Evolutionary conservation across 2,329 filamentous ascomycete genomes (phyloP).

Genomic region (Didymella exigua): DNA sequence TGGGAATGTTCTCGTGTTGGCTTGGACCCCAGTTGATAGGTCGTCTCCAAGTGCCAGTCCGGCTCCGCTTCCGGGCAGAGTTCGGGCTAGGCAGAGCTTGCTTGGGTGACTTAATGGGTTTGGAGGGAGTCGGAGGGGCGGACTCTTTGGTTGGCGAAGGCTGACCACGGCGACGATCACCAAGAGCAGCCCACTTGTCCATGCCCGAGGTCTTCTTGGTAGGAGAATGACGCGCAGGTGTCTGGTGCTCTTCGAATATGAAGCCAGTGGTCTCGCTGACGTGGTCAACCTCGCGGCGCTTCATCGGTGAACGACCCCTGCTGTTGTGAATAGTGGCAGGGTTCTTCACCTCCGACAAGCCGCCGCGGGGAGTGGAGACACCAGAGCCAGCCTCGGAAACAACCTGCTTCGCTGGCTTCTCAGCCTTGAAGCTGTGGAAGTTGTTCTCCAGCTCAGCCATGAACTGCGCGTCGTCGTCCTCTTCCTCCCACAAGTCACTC

Average conservation of each 20-base stretch:
- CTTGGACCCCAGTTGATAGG: constrained; percentile 45
- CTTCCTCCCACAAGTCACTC: constrained; percentile 98
- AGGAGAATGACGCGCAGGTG: constrained; percentile 64
- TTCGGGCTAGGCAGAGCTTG: constrained; percentile 40
- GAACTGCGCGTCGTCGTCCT: constrained; percentile 73
- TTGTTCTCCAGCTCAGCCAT: constrained; percentile 64
- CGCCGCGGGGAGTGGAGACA: constrained; percentile 57
- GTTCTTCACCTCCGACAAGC: constrained; percentile 61
- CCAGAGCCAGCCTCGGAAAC: constrained; percentile 51
- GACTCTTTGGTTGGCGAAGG: constrained; percentile 12
- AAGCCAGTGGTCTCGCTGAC: constrained; percentile 72
- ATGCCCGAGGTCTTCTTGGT: constrained; percentile 67
- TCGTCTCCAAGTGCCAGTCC: constrained; percentile 47
- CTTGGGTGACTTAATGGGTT: constrained; percentile 48
- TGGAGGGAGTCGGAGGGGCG: constrained; percentile 48
- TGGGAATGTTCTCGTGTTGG: constrained; percentile 40
- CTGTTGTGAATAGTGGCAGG: constrained; percentile 59
- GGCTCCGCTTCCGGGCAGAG: constrained; percentile 48
- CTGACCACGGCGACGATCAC: constrained; percentile 78
- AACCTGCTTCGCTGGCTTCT: constrained; percentile 47
- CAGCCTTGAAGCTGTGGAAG: constrained; percentile 53
- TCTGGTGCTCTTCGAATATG: constrained; percentile 70
- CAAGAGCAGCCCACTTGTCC: constrained; percentile 90
- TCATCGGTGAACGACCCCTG: constrained; percentile 47
- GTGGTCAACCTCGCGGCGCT: constrained; percentile 60